Base-by-base conservation (phyloP, 148 eudicot species). In the Spergularia marina region DNA sequence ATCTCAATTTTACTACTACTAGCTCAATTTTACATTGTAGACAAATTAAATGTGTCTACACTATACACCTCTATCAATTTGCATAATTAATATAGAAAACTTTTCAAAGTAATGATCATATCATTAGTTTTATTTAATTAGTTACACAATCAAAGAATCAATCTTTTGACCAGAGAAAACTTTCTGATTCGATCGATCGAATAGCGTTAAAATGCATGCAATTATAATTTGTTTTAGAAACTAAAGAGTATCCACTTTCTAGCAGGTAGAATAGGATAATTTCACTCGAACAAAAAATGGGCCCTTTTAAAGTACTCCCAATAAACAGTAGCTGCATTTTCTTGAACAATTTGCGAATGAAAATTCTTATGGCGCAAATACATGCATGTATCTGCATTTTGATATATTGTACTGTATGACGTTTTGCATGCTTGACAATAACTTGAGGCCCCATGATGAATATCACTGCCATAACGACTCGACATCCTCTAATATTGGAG, bases 101-200 rank as follows among this genome's bases (percentile, higher is more conserved):
- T 62, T 62, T 62, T 30, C 66, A 62, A 62, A 62, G 41, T 62
- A 15, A 55, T 56, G 18, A 56, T 55, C 44, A 72, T 55, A 71
- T 7, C n/a, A 59, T 58, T n/a, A 57, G 66, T 4, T 21, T 44
- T 2, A 39, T 62, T 56, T 34, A 7, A 55, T 59, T 20, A 61
- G 11, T 47, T 61, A 20, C 4, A 60, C 30, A 61, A 61, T 61
- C 13, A 47, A 23, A 73, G 41, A 60, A 61, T 20, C 8, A 30
- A 49, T 47, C 12, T 23, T 16, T 73, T 73, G 68, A 49, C 76
- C 68, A 49, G 0, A 56, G 6, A 56, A 58, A 58, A 44, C 49
- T 44, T 44, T 44, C 8, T 44, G n/a, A 30, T 30, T 30, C 36
- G 21, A 30, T 62, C 15, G 65, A 68, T 40, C 12, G 34, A 47